Evolutionary conservation across 495 filamentous ascomycete genomes (phyloP).

Genomic region (Penicillium fimorum): DNA sequence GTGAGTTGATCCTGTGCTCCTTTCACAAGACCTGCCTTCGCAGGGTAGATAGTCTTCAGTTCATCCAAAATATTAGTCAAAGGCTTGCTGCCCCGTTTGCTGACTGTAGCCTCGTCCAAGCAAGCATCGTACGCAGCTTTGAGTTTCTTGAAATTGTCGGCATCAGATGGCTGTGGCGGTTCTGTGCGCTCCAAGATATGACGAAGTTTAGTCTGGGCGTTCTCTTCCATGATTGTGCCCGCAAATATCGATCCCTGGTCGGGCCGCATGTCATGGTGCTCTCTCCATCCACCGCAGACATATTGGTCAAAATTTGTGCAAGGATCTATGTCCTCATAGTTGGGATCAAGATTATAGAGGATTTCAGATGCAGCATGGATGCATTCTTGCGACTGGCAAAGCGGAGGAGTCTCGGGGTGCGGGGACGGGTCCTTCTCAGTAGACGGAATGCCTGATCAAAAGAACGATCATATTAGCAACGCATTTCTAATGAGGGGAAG

Average conservation of each 20-base stretch:
- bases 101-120: conserved; percentile 56
- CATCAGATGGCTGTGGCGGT: conserved; percentile 49
- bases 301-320: conserved; percentile 68
- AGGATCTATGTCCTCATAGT: conserved; percentile 61
- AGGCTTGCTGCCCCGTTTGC: conserved; percentile 53
- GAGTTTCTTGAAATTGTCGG: conserved; percentile 65
- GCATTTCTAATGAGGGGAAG: background rate
- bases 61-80: conserved; percentile 49
- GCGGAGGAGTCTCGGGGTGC: conserved; percentile 19
- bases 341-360: conserved; percentile 64
- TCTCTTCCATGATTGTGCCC: conserved; percentile 58
- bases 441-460: conserved; percentile 3
- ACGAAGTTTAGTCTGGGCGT: conserved; percentile 56
- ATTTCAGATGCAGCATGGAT: conserved; percentile 67
- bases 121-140: conserved; percentile 63
- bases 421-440: conserved; percentile 11
- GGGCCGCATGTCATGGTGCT: conserved; percentile 63
- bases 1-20: conserved; percentile 46
- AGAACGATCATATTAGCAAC: background rate
- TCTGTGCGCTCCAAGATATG: conserved; percentile 63
- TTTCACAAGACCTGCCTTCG: conserved; percentile 37
- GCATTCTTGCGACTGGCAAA: conserved; percentile 62
- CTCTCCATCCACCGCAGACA: conserved; percentile 66
- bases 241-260: conserved; percentile 62
- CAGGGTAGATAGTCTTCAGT: conserved; percentile 54